Base-by-base conservation (phyloP, 371 early-diverging fungal species). In the Batrachochytrium dendrobatidis region DNA sequence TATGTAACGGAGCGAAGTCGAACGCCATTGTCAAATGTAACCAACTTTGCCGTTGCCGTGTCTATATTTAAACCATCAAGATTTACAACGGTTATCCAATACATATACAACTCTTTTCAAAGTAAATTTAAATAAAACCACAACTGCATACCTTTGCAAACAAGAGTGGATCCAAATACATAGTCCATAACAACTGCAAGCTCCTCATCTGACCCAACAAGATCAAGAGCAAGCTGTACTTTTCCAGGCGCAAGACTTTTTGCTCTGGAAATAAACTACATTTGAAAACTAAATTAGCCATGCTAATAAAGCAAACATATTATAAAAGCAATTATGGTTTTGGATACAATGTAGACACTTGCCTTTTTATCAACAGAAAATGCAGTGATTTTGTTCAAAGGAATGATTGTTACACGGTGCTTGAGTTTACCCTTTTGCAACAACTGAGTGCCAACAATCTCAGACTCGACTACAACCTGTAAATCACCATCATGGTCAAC, bases 391-490 rank as follows among this genome's bases (percentile, higher is more conserved):
- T 95, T 95, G 83, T 94, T 96, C 10, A 99, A 75, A 6, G 99
- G 99, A 59, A 99, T 95, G 30, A 99, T 80, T 4, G 94, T 96
- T 32, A 92, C 88, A n/a, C 94, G 84, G 46, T 84, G 86, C 46
- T 83, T 80, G 6, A 97, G 74, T 44, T 73, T 77, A 15, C 92
- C 92, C 18, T 81, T 73, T 51, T 93, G 84, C 24, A 99, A 72
- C 25, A 99, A 70, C 63, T 87, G 83, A 0, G 87, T 76, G 25
- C 89, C 99, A 3, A 93, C 83, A 3, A 80, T 77, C 61, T 99
- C 98, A 66, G 90, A 83, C 20, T 91, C 87, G 0, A 99, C 96
- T 18, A 99, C 94, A 4, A 97, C 84, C 87, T 87, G 59, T 1
- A 26, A 22, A 62, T 28, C 51, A 3, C 51, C 24, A 45, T 45